Conservation (phyloP, 106 monocot species). For the Xerophyta viscosa region DNA sequence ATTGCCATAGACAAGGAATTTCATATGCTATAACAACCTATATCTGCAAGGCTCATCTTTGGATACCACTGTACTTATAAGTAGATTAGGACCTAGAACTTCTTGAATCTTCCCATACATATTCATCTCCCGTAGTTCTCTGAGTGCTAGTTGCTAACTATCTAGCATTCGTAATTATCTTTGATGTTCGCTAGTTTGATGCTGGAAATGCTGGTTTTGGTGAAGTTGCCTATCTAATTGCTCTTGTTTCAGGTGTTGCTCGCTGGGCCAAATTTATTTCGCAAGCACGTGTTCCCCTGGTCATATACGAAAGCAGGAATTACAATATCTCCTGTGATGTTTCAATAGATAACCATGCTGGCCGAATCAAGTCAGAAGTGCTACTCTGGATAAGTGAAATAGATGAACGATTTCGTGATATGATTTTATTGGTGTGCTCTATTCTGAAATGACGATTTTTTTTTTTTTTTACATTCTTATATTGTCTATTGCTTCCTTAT, state of each 20-base stretch:
- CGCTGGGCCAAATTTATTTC: constrained; percentile 30
- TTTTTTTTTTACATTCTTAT: neutral
- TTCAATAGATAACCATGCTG: constrained; percentile 60
- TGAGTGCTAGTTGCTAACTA: too few species aligned
- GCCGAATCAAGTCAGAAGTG: constrained; percentile 62
- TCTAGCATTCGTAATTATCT: too few species aligned
- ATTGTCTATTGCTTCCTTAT: too few species aligned
- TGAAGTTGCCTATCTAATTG: neutral
- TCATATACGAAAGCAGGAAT: constrained; percentile 43
- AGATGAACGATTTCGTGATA: constrained; percentile 71
- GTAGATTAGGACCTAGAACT: too few species aligned
- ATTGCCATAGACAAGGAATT: too few species aligned
- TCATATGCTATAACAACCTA: too few species aligned
- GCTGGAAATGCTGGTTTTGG: neutral
- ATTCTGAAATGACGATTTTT: neutral
- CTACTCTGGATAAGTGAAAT: constrained; percentile 43
- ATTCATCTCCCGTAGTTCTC: too few species aligned
- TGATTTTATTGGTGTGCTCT: constrained; percentile 72
- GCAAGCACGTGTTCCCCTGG: constrained; percentile 72
- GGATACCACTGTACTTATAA: too few species aligned
- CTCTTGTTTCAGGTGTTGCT: constrained; percentile 48
- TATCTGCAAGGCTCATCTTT: too few species aligned
- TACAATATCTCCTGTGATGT: constrained; percentile 77
- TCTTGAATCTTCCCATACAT: too few species aligned
- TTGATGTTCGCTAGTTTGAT: too few species aligned